Evolutionary conservation across 345 rosid genomes (phyloP), one percentile per base, ranked within the genome.

Genomic region (Citrus cavaleriei): DNA sequence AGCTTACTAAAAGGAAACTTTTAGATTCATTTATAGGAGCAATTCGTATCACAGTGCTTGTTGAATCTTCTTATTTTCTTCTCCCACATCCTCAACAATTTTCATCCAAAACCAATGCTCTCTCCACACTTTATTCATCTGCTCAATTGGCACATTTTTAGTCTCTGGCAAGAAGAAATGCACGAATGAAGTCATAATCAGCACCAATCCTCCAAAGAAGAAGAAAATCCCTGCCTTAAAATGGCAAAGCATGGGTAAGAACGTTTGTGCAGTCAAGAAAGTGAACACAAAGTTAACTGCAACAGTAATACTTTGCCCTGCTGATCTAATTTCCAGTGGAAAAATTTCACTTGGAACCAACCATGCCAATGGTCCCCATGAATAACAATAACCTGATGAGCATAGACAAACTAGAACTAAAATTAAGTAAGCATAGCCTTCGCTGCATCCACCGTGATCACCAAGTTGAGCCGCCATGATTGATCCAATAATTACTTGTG

Each of bases 371-470:
- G 49, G 49, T 0, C 49, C 49, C 49, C 49, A 10, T 12, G 94
- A 91, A 90, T 90, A 89, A 0, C 93, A 90, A 72, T 81, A 89
- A 2, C 84, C 94, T 0, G 90, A 84, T 32, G 88, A 87, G 58
- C 78, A 91, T 7, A 81, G 59, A 72, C 94, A 91, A 55, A 89
- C 16, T 0, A 42, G 4, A 42, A 3, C 49, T 42, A 42, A 42
- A 42, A 42, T 42, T 42, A 42, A 42, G 49, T 21, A 57, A 21
- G 60, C 60, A 57, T 57, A 21, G 60, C 24, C 24, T 6, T 2
- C 3, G 25, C 60, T 57, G 9, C 21, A 57, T 21, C n/a, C 60
- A 4, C 10, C 60, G 8, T 57, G 60, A 5, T 57, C 60, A 57
- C 60, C 60, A 4, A 57, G 60, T 22, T 57, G 60, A 57, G 60